Conservation (phyloP, 345 rosid species). For the Acer campestre region DNA sequence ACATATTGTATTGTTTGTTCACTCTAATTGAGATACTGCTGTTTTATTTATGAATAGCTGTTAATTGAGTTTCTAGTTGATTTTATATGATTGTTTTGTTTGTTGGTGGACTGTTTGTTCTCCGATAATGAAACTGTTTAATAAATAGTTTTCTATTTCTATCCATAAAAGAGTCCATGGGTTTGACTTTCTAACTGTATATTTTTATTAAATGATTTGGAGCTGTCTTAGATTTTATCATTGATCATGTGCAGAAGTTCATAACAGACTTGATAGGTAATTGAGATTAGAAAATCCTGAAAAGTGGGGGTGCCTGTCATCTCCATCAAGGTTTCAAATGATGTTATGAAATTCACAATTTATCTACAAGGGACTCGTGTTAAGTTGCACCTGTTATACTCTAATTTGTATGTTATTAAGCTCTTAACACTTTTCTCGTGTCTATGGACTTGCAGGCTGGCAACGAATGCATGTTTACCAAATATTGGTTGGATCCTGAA, state of each 20-base stretch:
- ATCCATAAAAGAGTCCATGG: not conserved
- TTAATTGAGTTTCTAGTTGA: not conserved
- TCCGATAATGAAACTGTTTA: not conserved
- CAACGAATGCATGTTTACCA: conserved; percentile 8
- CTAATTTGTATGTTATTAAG: not conserved
- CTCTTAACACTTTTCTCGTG: not conserved
- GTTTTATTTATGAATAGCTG: not conserved
- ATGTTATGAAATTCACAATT: not conserved
- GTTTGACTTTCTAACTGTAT: not conserved
- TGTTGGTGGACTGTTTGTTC: not conserved
- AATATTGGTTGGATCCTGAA: not conserved
- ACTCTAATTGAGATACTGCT: not conserved
- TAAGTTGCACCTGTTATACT: not conserved
- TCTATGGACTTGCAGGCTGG: conserved; percentile 12
- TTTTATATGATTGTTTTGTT: conserved; percentile 1
- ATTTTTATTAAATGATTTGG: not conserved
- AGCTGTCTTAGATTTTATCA: not conserved
- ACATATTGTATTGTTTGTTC: too few relatives aligned
- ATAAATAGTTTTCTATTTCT: not conserved
- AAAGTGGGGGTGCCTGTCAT: not conserved
- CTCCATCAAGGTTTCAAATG: not conserved
- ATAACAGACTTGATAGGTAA: not conserved
- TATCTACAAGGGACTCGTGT: not conserved
- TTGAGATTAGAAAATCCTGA: not conserved
- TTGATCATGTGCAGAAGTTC: not conserved